phyloP scores from a whole-genome alignment of 805 yeast genomes.

The Peterozyma toletana region DNA sequence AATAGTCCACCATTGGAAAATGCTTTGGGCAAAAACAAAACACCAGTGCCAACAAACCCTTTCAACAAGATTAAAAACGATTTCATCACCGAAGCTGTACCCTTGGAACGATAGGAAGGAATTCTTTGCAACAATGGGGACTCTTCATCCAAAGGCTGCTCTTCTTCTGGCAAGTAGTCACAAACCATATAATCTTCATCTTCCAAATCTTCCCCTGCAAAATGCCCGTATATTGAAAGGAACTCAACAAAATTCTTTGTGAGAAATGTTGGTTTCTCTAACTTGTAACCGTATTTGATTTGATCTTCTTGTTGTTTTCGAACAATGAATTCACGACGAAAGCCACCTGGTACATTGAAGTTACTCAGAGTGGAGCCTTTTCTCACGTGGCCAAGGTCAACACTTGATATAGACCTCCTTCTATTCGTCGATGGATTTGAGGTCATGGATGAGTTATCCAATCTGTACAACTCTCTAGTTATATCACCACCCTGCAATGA shows the following conservation, averaged over 20 bases:
- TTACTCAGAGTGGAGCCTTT: conserved; percentile 62
- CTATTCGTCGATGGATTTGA: conserved; percentile 14
- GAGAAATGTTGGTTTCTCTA: conserved; percentile 36
- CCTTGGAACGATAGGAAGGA: conserved; percentile 21
- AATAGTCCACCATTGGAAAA: conserved; percentile 66
- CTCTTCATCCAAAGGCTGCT: conserved; percentile 27
- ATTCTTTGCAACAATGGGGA: conserved; percentile 20
- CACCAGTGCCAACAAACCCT: conserved; percentile 75
- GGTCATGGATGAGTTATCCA: conserved; percentile 12
- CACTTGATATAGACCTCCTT: conserved; percentile 20
- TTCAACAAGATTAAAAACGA: conserved; percentile 67
- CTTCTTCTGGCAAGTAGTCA: conserved; percentile 25
- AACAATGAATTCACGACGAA: conserved; percentile 61
- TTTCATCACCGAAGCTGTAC: conserved; percentile 67
- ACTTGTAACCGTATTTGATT: conserved; percentile 19
- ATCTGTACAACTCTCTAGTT: conserved; percentile 36
- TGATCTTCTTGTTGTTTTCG: conserved; percentile 11
- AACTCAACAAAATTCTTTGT: conserved; percentile 74
- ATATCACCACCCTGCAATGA: conserved; percentile 44
- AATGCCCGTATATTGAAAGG: conserved; percentile 73
- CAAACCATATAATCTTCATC: conserved; percentile 55
- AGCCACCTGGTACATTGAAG: conserved; percentile 76
- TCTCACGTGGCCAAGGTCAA: conserved; percentile 26
- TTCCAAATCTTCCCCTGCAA: conserved; percentile 78
- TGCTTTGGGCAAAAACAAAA: conserved; percentile 61